phyloP scores from a whole-genome alignment of 2,329 filamentous ascomycete species.

The Fusarium buharicum region DNA sequence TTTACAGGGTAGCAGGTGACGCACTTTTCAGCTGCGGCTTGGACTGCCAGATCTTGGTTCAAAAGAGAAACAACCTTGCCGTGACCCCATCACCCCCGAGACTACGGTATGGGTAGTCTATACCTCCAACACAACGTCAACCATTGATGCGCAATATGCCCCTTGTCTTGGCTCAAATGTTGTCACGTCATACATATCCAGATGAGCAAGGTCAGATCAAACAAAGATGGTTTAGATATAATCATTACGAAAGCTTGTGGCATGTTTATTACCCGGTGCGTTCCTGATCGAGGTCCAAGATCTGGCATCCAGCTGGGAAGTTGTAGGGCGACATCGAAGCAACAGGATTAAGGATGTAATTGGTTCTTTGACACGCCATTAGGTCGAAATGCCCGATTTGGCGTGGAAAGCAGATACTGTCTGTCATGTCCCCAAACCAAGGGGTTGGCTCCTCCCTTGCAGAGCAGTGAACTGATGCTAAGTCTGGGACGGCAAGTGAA shows the following conservation, averaged over 20 bases:
- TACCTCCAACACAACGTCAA: not conserved
- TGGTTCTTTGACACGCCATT: constrained; percentile 9
- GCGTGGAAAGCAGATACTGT: constrained; percentile 13
- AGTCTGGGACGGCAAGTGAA: not conserved
- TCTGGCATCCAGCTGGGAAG: constrained; percentile 14
- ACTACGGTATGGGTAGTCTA: constrained; percentile 3
- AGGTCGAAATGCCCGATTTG: constrained; percentile 10
- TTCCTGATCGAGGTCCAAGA: not conserved
- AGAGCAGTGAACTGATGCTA: not conserved
- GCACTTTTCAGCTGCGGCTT: constrained; percentile 34
- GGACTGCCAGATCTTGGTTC: constrained; percentile 18
- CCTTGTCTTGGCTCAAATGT: not conserved
- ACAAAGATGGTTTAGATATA: constrained; percentile 3
- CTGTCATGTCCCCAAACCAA: constrained; percentile 25
- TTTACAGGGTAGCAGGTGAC: constrained; percentile 10
- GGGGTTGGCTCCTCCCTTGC: constrained; percentile 33
- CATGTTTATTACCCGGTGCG: constrained; percentile 2
- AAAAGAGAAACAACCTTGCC: constrained; percentile 28
- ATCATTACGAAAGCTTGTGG: constrained; percentile 1
- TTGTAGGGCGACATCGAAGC: constrained; percentile 10
- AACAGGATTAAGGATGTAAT: constrained; percentile 1
- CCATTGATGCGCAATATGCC: not conserved
- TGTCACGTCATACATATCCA: constrained; percentile 2
- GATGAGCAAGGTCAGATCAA: not conserved
- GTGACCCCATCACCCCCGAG: constrained; percentile 16